Conservation (phyloP, 768 basidiomycete species). For the Basidioascus undulatus region DNA sequence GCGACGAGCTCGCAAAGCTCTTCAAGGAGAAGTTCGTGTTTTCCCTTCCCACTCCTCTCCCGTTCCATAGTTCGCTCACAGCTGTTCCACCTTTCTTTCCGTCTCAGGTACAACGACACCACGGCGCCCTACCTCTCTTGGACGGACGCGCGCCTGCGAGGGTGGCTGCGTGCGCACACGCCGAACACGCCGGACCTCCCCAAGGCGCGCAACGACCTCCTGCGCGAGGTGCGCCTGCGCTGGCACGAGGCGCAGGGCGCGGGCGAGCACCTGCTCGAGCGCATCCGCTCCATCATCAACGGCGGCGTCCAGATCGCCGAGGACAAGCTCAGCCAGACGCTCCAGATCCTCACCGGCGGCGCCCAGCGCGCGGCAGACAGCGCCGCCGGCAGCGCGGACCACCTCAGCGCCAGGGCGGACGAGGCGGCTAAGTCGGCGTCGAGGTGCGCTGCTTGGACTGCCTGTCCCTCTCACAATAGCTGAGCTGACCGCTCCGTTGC, state of each 20-base stretch:
- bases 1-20: conserved; percentile 49
- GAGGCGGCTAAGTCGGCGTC: conserved; percentile 1
- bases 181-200: conserved; percentile 32
- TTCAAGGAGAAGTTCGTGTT: conserved; percentile 40
- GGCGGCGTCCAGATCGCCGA: conserved; percentile 47
- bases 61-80: too few species aligned
- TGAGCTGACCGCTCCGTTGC: neutral
- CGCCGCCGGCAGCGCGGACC: neutral
- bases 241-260: conserved; percentile 42
- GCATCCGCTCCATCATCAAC: conserved; percentile 41
- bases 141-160: conserved; percentile 80
- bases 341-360: conserved; percentile 19
- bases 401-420: neutral
- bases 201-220: conserved; percentile 33
- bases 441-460: neutral
- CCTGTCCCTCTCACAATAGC: conserved; percentile 1
- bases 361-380: conserved; percentile 9
- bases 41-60: neutral
- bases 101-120: conserved; percentile 30
- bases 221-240: conserved; percentile 38
- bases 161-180: conserved; percentile 72
- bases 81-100: conserved; percentile 1
- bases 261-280: conserved; percentile 32
- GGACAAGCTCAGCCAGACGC: conserved; percentile 35
- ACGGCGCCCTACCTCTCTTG: conserved; percentile 53